Evolutionary conservation across 805 yeast species (phyloP).

Genomic region (Myxozyma sirexii): DNA sequence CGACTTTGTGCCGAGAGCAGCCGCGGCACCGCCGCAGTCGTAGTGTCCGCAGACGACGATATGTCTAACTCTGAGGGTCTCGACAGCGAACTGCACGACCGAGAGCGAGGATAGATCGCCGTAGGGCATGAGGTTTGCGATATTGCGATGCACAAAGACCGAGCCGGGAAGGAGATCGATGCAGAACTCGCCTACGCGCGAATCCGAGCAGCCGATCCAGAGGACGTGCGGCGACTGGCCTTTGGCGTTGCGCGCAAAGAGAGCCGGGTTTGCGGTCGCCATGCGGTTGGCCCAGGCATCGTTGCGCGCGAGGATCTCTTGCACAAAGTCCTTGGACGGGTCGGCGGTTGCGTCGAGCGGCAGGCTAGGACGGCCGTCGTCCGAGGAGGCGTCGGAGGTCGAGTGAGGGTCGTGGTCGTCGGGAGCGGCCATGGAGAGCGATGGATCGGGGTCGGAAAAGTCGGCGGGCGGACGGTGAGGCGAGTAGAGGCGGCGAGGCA

Average conservation of each 20-base stretch:
- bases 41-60: slow-evolving; percentile 91
- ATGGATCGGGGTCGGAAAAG: neutral
- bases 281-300: slow-evolving; percentile 51
- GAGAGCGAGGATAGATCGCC: slow-evolving; percentile 75
- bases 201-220: slow-evolving; percentile 94
- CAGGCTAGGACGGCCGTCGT: neutral
- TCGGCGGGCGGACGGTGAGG: neutral
- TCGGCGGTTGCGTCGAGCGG: slow-evolving; percentile 8
- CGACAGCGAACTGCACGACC: slow-evolving; percentile 85
- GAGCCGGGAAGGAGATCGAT: slow-evolving; percentile 87
- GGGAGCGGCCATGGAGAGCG: neutral
- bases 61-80: slow-evolving; percentile 76
- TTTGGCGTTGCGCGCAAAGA: slow-evolving; percentile 65
- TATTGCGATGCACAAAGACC: slow-evolving; percentile 82
- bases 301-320: slow-evolving; percentile 46
- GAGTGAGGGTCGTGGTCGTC: neutral
- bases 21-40: slow-evolving; percentile 92
- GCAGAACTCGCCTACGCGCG: slow-evolving; percentile 81
- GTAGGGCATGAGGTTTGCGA: slow-evolving; percentile 72
- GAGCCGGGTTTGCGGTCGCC: slow-evolving; percentile 54
- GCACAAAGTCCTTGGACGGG: slow-evolving; percentile 17
- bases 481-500: too few relatives aligned
- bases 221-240: slow-evolving; percentile 93
- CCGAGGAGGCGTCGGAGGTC: neutral
- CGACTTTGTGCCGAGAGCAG: slow-evolving; percentile 65